Evolutionary conservation across 2,329 filamentous ascomycete species (phyloP), one percentile per base, ranked within the genome.

Genomic region (Fusarium lyarnte): DNA sequence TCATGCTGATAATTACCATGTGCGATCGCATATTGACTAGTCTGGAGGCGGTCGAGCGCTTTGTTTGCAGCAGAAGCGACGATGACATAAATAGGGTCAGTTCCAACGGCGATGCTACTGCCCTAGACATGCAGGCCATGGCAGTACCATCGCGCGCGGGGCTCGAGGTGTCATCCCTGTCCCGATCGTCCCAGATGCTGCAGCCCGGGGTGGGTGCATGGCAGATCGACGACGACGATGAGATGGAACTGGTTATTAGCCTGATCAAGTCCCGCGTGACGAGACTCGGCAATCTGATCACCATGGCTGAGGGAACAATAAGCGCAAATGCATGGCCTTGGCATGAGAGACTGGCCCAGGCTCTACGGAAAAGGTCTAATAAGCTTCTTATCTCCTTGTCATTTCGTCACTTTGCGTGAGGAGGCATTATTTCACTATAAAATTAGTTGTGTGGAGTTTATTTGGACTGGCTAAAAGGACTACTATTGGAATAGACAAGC

Each of bases 391-490:
- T 47, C 13, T 47, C 45, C 27, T 8, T 47, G 27, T 47, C 45
- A n/a, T 47, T 47, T 31, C 21, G 27, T 2, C 21, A 31, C 21
- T 47, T 47, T n/a, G 8, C 45, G n/a, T 47, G 14, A 47, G 3
- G 14, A 47, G 3, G 7, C 14, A 7, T n/a, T 17, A 19, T 2
- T n/a, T 12, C 3, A 8, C 0, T n/a, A 29, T n/a, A 12, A 5
- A 47, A 8, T 17, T 8, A 17, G 7, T 16, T 17, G 6, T 3
- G 3, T 11, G 10, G 19, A 31, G 27, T 47, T 14, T 12, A n/a
- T 12, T 17, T 2, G 21, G 27, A 4, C 2, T 29, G 27, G 14
- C 1, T 16, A 12, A 47, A 31, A 7, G 27, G 27, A 16, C 45
- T 31, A 11, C 27, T n/a, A 2, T 14, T 17, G 2, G 21, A 17